Evolutionary conservation across 345 rosid species (phyloP), one percentile per base, ranked within the genome.

Genomic region (Lenwebbia sp.): DNA sequence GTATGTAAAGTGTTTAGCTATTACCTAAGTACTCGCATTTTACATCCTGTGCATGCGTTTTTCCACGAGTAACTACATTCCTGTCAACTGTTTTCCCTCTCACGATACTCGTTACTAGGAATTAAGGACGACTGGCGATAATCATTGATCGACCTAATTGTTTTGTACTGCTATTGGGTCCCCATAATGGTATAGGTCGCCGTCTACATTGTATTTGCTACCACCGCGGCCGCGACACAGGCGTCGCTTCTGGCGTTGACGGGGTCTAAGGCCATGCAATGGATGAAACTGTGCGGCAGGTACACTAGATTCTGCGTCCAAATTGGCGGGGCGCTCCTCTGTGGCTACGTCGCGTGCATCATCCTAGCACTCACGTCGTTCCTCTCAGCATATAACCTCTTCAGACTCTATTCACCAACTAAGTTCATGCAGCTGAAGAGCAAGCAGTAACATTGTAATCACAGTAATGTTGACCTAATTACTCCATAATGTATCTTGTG

Each of bases 241-340:
- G 92, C 93, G 2, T 86, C 95, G 10, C 19, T 91, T 50, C 83
- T 95, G 26, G 96, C 88, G 10, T 2, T 92, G 76, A 88, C 89
- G 1, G 98, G 99, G 17, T 86, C 88, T 13, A 78, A 86, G 62
- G 90, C 83, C 54, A 88, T 95, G 65, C 96, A 94, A 62, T 96
- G 99, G 99, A 87, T 90, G 93, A 92, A 93, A 82, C 91, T 95
- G 94, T 95, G 98, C 92, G 62, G 76, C 86, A 92, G 86, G 74
- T 96, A 78, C 86, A 91, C 93, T 17, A 92, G 94, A 88, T 96
- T 93, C 89, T 96, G 99, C 88, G 33, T 90, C 89, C 96, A 93
- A 87, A 85, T 90, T 0, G 98, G 96, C 3, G 93, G 94, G 17
- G 93, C 92, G 11, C 56, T 96, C 41, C 0, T 86, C 75, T 90